Percentiles rank a stretch among this genome's conserved stretches.
phyloP scores from a whole-genome alignment of 352 stramenopile genomes.

The Pythium pyrilobum region DNA sequence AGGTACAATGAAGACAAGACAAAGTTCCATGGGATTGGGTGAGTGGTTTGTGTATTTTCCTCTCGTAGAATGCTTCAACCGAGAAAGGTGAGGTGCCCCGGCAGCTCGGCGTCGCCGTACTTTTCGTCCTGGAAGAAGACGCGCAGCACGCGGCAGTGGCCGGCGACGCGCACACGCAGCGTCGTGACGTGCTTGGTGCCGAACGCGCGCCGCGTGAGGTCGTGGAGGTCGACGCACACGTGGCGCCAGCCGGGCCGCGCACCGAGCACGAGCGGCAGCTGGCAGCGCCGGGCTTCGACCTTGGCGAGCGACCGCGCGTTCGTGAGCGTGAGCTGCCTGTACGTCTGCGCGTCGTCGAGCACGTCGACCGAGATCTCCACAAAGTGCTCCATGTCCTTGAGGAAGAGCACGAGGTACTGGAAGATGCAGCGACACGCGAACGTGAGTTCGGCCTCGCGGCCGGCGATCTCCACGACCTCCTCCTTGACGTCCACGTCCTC shows the following conservation, averaged over 20 bases:
- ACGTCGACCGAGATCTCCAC: constrained; percentile 67
- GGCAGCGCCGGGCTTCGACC: constrained; percentile 41
- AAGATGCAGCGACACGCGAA: constrained; percentile 69
- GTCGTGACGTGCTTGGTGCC: constrained; percentile 68
- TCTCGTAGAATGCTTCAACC: too few relatives aligned
- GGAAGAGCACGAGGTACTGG: constrained; percentile 76
- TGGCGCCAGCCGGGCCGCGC: constrained; percentile 50
- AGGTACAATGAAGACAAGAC: neutral
- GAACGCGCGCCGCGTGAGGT: constrained; percentile 62
- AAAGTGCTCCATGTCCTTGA: constrained; percentile 76
- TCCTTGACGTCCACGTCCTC: constrained; percentile 76
- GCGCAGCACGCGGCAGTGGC: constrained; percentile 65
- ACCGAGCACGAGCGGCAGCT: constrained; percentile 59
- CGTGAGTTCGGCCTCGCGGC: constrained; percentile 60
- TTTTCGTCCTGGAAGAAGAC: constrained; percentile 79
- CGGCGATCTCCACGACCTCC: constrained; percentile 67
- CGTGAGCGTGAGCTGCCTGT: constrained; percentile 55
- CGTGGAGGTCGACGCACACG: constrained; percentile 71
- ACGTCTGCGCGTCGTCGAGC: constrained; percentile 61
- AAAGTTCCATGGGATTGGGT: neutral
- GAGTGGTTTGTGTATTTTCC: too few relatives aligned
- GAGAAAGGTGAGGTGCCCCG: constrained; percentile 61
- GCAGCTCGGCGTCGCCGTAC: constrained; percentile 66
- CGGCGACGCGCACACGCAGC: constrained; percentile 50
- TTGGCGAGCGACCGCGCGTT: constrained; percentile 65